Percentiles rank a stretch among this genome's conserved stretches.
phyloP scores from a whole-genome alignment of 2,329 filamentous ascomycete species.

The Fusarium miscanthi region DNA sequence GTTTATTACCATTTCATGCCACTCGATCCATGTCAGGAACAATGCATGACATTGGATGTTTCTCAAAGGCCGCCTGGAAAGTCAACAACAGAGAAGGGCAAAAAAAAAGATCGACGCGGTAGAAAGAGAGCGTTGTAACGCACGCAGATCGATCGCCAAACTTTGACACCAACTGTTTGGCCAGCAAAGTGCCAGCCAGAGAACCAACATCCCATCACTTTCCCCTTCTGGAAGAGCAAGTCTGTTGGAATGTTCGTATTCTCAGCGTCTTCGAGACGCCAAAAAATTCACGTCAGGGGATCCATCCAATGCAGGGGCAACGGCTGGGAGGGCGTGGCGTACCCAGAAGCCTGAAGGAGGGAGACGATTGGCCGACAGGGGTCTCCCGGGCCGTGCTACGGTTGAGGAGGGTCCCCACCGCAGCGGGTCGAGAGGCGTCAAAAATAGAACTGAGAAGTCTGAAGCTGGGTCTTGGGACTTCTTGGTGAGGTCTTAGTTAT shows the following conservation, averaged over 20 bases:
- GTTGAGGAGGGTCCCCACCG: constrained; percentile 24
- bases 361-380: constrained; percentile 23
- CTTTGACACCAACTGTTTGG: constrained; percentile 1
- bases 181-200: neutral
- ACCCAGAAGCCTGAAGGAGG: constrained; percentile 2
- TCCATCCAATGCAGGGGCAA: constrained; percentile 34
- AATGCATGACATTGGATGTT: constrained; percentile 1
- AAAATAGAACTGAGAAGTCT: constrained; percentile 38
- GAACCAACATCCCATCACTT: constrained; percentile 25
- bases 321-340: constrained; percentile 25
- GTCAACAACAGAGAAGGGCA: neutral
- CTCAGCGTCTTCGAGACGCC: constrained; percentile 6
- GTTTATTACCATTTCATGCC: neutral
- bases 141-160: constrained; percentile 26
- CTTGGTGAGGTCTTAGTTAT: neutral
- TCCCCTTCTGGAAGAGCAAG: constrained; percentile 26
- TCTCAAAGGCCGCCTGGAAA: neutral
- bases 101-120: neutral
- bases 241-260: constrained; percentile 31
- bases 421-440: constrained; percentile 37
- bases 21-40: constrained; percentile 14
- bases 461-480: constrained; percentile 23
- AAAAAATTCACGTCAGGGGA: constrained; percentile 1
- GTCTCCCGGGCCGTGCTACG: constrained; percentile 18
- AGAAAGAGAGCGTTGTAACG: neutral